Conservation (phyloP, 2,329 filamentous ascomycete species). For the Triangularia setosa region DNA sequence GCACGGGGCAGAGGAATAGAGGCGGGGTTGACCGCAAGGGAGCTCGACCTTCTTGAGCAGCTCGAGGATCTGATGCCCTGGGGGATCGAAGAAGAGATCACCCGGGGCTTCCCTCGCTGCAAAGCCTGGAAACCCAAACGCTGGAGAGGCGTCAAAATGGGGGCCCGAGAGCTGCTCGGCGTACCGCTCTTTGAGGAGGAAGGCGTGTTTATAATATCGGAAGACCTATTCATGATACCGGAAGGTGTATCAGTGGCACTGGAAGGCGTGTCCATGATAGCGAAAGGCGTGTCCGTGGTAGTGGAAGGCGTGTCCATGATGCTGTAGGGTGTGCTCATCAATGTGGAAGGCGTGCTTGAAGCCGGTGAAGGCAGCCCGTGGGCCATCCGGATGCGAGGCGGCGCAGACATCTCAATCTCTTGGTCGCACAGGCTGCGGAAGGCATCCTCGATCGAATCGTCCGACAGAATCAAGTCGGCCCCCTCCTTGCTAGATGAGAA, state of each 20-base stretch:
- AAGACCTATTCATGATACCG: background rate
- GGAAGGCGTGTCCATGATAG: background rate
- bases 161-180: slow-evolving; percentile 11
- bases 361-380: slow-evolving; percentile 41
- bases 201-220: background rate
- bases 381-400: slow-evolving; percentile 29
- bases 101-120: slow-evolving; percentile 27
- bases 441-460: slow-evolving; percentile 55
- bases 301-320: background rate
- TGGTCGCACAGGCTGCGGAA: slow-evolving; percentile 38
- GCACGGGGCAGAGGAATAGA: slow-evolving; percentile 54
- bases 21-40: slow-evolving; percentile 47
- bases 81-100: slow-evolving; percentile 24
- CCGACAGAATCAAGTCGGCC: slow-evolving; percentile 47
- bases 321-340: slow-evolving; percentile 4
- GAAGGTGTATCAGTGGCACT: no score
- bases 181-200: slow-evolving; percentile 9
- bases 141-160: slow-evolving; percentile 47
- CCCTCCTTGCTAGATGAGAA: slow-evolving; percentile 40
- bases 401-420: slow-evolving; percentile 22
- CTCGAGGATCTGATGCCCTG: slow-evolving; percentile 24
- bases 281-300: background rate
- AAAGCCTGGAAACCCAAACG: slow-evolving; percentile 48
- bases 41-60: background rate
- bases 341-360: slow-evolving; percentile 24